Base-by-base conservation (phyloP, 2,329 filamentous ascomycete genomes). In the Pseudogymnoascus sp. region DNA sequence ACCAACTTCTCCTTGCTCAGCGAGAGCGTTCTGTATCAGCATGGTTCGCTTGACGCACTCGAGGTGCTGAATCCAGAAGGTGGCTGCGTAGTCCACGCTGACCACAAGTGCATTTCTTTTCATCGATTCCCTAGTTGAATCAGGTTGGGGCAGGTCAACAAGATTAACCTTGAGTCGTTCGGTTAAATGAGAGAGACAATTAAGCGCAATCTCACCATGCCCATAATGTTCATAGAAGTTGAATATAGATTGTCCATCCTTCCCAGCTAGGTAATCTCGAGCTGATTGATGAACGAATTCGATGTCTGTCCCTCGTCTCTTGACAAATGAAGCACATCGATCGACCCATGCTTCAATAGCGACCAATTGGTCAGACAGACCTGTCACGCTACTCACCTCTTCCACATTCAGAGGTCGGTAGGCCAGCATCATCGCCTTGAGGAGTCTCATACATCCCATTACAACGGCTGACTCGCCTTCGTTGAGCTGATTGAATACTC, bases 281-380 rank as follows among this genome's bases (percentile, higher is more conserved):
- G 68, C 67, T 18, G 71, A 72, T 62, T 72, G 67, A 64, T 73
- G 70, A 64, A 72, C 65, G 61, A 72, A 73, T 31, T 71, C 67
- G 42, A 73, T 67, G 8, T 53, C 59, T 59, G 61, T 63, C 59
- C 38, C 67, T 56, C 64, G 67, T 38, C 66, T 64, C 21, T 62
- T 65, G 16, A 73, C 28, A 59, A 73, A 69, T 59, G 71, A 72
- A 62, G 69, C 66, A 66, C 69, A 72, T 56, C 44, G 46, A 67
- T 66, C 59, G 60, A 69, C 60, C 38, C 66, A 38, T 10, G 46
- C 60, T 53, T 63, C 46, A 62, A 68, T 21, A 31, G 40, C 40
- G 42, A 25, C 12, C 5, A 25, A 46, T 18, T 67, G 63, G 1
- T 67, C 61, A 53, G 59, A 59, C n/a, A n/a, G n/a, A n/a, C n/a